phyloP scores from a whole-genome alignment of 768 basidiomycete genomes.

The Termitomyces sp. region DNA sequence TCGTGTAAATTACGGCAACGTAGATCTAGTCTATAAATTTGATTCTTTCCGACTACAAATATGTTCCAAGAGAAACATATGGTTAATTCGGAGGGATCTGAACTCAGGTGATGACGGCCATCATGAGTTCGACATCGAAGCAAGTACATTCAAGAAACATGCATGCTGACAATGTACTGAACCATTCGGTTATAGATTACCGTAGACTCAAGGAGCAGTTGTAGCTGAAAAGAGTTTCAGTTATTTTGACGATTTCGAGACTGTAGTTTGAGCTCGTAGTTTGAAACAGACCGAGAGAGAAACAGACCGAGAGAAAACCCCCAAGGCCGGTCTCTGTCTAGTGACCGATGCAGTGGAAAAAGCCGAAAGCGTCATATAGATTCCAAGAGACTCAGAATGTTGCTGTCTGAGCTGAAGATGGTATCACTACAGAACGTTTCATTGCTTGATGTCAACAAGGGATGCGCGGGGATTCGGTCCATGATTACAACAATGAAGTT shows the following conservation, averaged over 20 bases:
- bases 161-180: not conserved
- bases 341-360: not conserved
- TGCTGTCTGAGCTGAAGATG: not conserved
- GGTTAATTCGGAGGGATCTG: not conserved
- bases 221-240: not conserved
- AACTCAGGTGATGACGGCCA: not conserved
- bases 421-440: not conserved
- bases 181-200: not conserved
- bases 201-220: not conserved
- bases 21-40: too few species aligned
- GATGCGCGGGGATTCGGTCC: not conserved
- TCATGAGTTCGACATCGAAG: constrained; percentile 6
- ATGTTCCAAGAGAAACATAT: not conserved
- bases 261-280: too few species aligned
- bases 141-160: not conserved
- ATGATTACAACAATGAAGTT: not conserved
- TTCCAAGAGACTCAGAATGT: not conserved
- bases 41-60: not conserved
- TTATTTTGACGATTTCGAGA: not conserved
- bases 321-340: not conserved
- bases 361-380: not conserved
- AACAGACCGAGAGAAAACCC: not conserved
- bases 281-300: not conserved
- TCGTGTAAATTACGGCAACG: not conserved
- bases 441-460: not conserved